phyloP scores from a whole-genome alignment of 2,329 filamentous ascomycete genomes.

The Coleophoma crateriformis region DNA sequence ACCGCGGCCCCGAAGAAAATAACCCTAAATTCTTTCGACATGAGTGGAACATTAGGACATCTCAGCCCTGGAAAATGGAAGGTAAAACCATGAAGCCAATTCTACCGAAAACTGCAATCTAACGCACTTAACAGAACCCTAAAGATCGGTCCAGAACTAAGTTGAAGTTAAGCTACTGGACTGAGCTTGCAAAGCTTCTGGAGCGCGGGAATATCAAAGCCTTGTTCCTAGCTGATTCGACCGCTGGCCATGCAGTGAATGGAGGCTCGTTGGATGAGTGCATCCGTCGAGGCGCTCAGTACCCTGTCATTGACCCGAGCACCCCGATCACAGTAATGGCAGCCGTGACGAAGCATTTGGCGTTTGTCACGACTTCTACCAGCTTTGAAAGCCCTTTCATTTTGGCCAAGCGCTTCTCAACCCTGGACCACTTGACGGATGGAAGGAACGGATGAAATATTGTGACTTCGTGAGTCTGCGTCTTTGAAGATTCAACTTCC shows the following conservation, averaged over 20 bases:
- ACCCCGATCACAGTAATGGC: conserved; percentile 62
- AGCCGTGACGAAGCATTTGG: conserved; percentile 57
- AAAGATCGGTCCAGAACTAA: background rate
- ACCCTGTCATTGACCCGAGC: conserved; percentile 64
- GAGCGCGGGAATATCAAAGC: conserved; percentile 59
- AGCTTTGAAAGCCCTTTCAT: conserved; percentile 56
- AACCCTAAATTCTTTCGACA: background rate
- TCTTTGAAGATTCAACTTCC: conserved; percentile 25
- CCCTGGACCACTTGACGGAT: conserved; percentile 60
- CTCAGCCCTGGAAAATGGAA: background rate
- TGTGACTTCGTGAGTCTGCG: conserved; percentile 55
- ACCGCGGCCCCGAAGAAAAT: background rate
- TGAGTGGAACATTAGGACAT: background rate
- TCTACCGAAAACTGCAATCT: too few relatives aligned
- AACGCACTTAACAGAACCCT: background rate
- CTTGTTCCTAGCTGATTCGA: conserved; percentile 54
- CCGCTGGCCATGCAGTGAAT: conserved; percentile 63
- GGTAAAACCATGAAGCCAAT: too few relatives aligned
- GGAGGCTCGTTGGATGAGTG: conserved; percentile 49
- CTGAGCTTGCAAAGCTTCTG: conserved; percentile 55
- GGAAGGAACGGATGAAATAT: conserved; percentile 61
- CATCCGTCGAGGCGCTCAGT: conserved; percentile 58
- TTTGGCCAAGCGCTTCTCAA: conserved; percentile 58
- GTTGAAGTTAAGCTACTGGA: conserved; percentile 53
- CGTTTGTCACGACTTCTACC: conserved; percentile 62